Base-by-base conservation (phyloP, 1,284 basidiomycete genomes). In the Microbotryomycetes sp. region DNA sequence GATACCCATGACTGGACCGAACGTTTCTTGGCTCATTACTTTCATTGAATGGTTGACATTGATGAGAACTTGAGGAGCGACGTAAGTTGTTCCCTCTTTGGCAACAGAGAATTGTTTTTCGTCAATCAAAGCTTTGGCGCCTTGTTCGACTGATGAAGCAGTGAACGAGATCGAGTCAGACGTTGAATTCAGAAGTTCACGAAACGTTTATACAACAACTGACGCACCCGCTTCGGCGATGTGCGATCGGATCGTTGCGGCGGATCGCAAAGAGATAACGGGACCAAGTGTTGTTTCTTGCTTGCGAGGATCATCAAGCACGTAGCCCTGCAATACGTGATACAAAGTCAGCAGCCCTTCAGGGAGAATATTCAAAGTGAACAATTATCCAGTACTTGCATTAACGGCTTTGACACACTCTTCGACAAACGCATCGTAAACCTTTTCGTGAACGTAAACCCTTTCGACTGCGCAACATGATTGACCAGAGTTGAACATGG, bases 401-500 rank as follows among this genome's bases (percentile, higher is more conserved):
- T 89, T 88, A 60, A 86, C 84, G 22, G 86, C 74, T 2, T 85
- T 83, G 7, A 85, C 88, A 64, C 85, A 88, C 71, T 83, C 81
- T n/a, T 81, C 73, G 7, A 97, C 85, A 68, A 97, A 96, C 3
- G 79, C 74, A 66, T 92, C 89, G 72, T 86, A 93, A 16, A 94
- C 76, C 0, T 81, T 80, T 68, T 90, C 85, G 71, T 97, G 90
- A 14, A 96, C 92, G 75, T 97, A 97, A 58, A 97, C 92, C 28
- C 93, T 83, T 86, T 97, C 79, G 66, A 94, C 80, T 0, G 86
- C 83, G 72, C 90, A 92, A 74, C 90, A 92, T 67, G 88, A 90
- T 75, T 97, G 92, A 1, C 92, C 93, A 16, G 92, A 92, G 76
- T 97, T 97, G 81, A 92, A 97, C 78, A 93, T 85, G 29, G 90